Conservation (phyloP, 2,329 filamentous ascomycete genomes). For the Pseudogymnoascus sp. region DNA sequence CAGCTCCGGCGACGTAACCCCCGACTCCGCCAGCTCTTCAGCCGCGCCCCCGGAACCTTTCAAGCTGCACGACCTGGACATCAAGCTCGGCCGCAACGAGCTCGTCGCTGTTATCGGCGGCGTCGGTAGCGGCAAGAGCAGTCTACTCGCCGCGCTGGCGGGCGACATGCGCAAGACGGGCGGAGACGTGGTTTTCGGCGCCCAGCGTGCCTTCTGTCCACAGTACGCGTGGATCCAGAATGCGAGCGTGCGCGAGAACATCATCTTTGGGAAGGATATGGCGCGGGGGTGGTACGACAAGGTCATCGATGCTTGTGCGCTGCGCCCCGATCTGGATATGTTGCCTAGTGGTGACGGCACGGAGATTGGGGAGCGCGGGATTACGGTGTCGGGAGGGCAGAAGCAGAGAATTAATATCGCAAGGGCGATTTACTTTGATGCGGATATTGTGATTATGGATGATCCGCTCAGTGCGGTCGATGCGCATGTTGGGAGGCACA, state of each 20-base stretch:
- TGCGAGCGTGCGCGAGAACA: constrained; percentile 77
- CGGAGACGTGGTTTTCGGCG: constrained; percentile 68
- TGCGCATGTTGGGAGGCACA: constrained; percentile 62
- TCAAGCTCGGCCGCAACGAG: constrained; percentile 66
- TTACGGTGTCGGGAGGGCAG: constrained; percentile 90
- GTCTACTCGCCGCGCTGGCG: constrained; percentile 77
- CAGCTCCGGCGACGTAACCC: constrained; percentile 39
- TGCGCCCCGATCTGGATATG: constrained; percentile 83
- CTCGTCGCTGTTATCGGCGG: constrained; percentile 78
- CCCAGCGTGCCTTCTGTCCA: constrained; percentile 80
- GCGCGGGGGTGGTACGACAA: constrained; percentile 65
- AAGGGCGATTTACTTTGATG: constrained; percentile 64
- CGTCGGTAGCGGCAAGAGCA: constrained; percentile 88
- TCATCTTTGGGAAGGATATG: constrained; percentile 76
- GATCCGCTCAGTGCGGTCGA: constrained; percentile 64
- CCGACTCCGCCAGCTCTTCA: constrained; percentile 48
- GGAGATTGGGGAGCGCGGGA: constrained; percentile 91
- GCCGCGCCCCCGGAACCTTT: constrained; percentile 57
- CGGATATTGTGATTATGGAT: constrained; percentile 62
- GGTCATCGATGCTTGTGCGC: constrained; percentile 64
- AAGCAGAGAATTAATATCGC: constrained; percentile 95
- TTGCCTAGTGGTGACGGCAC: constrained; percentile 83
- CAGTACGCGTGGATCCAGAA: constrained; percentile 99
- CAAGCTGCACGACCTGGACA: constrained; percentile 60
- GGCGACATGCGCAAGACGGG: constrained; percentile 86